These are phyloP conservation scores for Filosporella fistucella DNA, from an alignment of 495 filamentous ascomycete species.

Conservation along the genomic window DNA sequence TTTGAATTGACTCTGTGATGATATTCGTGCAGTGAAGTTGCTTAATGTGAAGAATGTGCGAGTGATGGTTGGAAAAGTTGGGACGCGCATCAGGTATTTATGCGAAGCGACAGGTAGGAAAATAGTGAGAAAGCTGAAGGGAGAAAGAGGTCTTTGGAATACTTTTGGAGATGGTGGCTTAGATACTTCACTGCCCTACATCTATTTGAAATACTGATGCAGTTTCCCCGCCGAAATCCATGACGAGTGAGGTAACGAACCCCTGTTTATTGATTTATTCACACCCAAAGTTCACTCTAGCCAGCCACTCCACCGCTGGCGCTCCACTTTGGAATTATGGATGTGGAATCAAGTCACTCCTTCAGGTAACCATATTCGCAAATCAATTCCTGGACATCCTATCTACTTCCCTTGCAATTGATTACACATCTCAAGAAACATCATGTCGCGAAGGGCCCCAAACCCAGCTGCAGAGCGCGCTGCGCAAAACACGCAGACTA, in stretches of 20 bases:
- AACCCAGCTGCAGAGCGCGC: conserved; percentile 77
- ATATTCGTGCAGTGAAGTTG: conserved; percentile 22
- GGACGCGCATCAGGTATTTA: conserved; percentile 22
- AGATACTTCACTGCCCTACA: conserved; percentile 1
- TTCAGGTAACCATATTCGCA: not conserved
- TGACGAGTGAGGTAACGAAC: not conserved
- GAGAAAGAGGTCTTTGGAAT: conserved; percentile 15
- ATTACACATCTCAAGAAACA: conserved; percentile 19
- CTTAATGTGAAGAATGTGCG: conserved; percentile 22
- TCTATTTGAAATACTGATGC: conserved; percentile 18
- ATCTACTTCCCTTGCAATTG: conserved; percentile 6
- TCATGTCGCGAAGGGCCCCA: conserved; percentile 84
- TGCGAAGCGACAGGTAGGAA: conserved; percentile 11
- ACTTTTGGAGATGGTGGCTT: conserved; percentile 14
- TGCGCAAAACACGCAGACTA: conserved; percentile 82
- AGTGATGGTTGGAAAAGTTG: conserved; percentile 20
- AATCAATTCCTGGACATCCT: not conserved
- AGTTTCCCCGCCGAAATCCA: conserved; percentile 7
- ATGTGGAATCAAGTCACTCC: conserved; percentile 17
- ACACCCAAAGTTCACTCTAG: conserved; percentile 1
- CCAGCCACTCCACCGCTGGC: not conserved
- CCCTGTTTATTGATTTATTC: not conserved
- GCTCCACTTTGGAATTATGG: too few relatives aligned
- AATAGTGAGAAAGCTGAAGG: not conserved
- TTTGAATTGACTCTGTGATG: conserved; percentile 16